Conservation (phyloP, 345 rosid genomes). For the Linum tenue region DNA sequence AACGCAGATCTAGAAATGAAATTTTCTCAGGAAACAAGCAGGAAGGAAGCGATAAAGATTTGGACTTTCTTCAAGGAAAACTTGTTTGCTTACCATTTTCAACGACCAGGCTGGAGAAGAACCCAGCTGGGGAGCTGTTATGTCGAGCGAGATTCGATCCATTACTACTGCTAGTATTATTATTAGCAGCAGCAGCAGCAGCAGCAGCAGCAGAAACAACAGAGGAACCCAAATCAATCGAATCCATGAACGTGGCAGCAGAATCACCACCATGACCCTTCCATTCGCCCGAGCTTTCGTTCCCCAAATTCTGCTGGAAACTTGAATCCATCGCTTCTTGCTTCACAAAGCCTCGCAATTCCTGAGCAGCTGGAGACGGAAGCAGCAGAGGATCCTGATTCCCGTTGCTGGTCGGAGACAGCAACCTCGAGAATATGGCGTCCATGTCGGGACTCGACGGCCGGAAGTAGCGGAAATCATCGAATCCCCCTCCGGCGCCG, state of each 20-base stretch:
- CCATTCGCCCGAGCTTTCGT: conserved; percentile 12
- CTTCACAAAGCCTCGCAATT: conserved; percentile 33
- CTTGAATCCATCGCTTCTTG: conserved; percentile 28
- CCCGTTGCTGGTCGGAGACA: conserved; percentile 16
- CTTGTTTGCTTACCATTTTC: conserved; percentile 30
- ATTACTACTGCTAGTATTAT: conserved; percentile 15
- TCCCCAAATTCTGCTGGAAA: conserved; percentile 10
- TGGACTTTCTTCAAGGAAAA: too few species aligned
- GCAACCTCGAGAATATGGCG: conserved; percentile 22
- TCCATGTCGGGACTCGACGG: conserved; percentile 46
- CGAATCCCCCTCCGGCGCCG: conserved; percentile 15
- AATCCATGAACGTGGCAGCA: conserved; percentile 10
- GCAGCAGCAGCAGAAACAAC: background rate
- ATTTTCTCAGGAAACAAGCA: conserved; percentile 7
- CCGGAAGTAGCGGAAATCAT: conserved; percentile 21
- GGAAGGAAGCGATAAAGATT: background rate
- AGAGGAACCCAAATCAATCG: conserved; percentile 23
- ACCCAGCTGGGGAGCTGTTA: conserved; percentile 46
- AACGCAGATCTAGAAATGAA: background rate
- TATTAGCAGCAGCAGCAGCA: conserved; percentile 8
- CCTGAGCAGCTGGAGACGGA: conserved; percentile 17
- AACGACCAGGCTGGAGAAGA: conserved; percentile 33
- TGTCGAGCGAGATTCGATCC: conserved; percentile 39
- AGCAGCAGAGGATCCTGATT: conserved; percentile 13
- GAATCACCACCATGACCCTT: conserved; percentile 13